Evolutionary conservation across 2,329 filamentous ascomycete species (phyloP), one percentile per base, ranked within the genome.

Genomic region (Pseudocercospora fijiensis): DNA sequence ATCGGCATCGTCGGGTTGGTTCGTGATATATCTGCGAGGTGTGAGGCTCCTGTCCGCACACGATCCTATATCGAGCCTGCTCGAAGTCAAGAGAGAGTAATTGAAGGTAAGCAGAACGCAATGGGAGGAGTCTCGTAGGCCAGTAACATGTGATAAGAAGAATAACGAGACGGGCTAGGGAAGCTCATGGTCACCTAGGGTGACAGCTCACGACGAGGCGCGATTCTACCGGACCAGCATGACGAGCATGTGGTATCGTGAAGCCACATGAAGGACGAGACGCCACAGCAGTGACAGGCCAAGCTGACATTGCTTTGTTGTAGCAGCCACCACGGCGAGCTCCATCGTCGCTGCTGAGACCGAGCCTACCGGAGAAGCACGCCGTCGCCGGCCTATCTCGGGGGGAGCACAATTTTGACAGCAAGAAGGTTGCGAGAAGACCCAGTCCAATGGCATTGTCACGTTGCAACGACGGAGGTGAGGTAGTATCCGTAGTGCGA

Each of bases 1-100:
- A 76, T 77, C n/a, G 78, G 78, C 74, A 82, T 82, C 6, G 57
- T 68, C 53, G 18, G 53, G n/a, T 18, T 37, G 53, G n/a, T 1
- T n/a, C 11, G 18, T 26, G 8, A 7, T 33, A 3, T 33, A n/a
- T 37, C n/a, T 56, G 53, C 28, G 13, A 56, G n/a, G 20, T 33
- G 53, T 37, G 49, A 53, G 49, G 49, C 5, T 24, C 45, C 22
- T 28, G 16, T 24, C 26, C 18, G n/a, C 27, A 56, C 24, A 10
- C 16, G 9, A n/a, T 37, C 4, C 49, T 7, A n/a, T n/a, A 16
- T 57, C 20, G 33, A 53, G 22, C 18, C 55, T 57, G 55, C 55
- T 53, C 24, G 49, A 53, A 6, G 11, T 41, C 5, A 16, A 56
- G 18, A 24, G 28, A 56, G 10, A 56, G 10, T 33, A 20, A 3